Conservation (phyloP, 2,329 filamentous ascomycete species). For the Stachybotrys chlorohalonatus region DNA sequence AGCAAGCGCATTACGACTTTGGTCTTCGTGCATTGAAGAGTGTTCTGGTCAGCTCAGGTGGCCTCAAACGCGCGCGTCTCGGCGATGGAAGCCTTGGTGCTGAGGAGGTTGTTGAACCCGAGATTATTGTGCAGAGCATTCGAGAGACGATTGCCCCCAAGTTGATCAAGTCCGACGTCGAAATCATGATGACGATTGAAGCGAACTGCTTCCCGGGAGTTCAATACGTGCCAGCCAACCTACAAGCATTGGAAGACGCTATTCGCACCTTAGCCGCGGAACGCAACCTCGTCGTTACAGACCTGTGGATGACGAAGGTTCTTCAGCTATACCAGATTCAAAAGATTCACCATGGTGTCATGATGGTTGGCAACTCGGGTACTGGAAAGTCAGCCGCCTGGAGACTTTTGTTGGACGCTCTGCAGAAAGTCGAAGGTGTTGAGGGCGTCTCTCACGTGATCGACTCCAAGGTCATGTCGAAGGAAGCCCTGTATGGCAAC, state of each 20-base stretch:
- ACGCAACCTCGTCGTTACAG: conserved; percentile 79
- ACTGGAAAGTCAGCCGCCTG: conserved; percentile 94
- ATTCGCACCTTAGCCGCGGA: conserved; percentile 77
- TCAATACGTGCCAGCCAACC: conserved; percentile 81
- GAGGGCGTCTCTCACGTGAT: conserved; percentile 97
- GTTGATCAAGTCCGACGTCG: conserved; percentile 84
- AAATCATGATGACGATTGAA: conserved; percentile 80
- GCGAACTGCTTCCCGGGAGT: conserved; percentile 83
- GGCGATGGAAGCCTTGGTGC: conserved; percentile 47
- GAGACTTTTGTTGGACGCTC: conserved; percentile 82
- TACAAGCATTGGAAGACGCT: conserved; percentile 68
- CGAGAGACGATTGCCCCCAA: conserved; percentile 98
- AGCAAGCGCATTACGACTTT: conserved; percentile 98
- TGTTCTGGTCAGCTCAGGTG: conserved; percentile 94
- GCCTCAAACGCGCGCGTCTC: conserved; percentile 80
- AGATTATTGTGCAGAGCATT: conserved; percentile 97
- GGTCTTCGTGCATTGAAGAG: conserved; percentile 96
- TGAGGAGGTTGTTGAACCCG: conserved; percentile 76
- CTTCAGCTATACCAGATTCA: conserved; percentile 98
- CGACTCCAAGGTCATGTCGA: conserved; percentile 99
- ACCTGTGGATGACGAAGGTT: conserved; percentile 95
- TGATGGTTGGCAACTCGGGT: conserved; percentile 99
- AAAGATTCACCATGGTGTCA: conserved; percentile 95
- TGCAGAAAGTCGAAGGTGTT: conserved; percentile 82
- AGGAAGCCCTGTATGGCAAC: conserved; percentile 92